These are phyloP conservation scores for Plasmodium vivax DNA, from an alignment of 169 alveolate genomes.

Conservation along the genomic window DNA sequence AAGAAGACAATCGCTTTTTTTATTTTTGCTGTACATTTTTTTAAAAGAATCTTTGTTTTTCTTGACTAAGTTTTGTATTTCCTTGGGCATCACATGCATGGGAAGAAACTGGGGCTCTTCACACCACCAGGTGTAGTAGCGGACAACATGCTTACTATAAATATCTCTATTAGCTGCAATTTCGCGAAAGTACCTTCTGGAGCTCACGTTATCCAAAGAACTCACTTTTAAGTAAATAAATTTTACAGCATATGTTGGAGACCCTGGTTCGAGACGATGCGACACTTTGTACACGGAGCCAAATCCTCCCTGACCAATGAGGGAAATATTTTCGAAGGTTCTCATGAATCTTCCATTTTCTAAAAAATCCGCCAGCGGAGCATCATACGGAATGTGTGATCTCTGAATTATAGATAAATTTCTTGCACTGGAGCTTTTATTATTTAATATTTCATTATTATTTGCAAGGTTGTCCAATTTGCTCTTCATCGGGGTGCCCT, in stretches of 20 bases:
- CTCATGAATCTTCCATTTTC: slow-evolving; percentile 90
- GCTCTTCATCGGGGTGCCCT: slow-evolving; percentile 2
- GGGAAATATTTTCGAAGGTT: slow-evolving; percentile 86
- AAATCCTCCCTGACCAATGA: slow-evolving; percentile 93
- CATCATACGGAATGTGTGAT: slow-evolving; percentile 72
- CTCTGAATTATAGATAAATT: slow-evolving; percentile 26
- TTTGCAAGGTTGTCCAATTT: slow-evolving; percentile 7
- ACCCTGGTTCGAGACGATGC: slow-evolving; percentile 91
- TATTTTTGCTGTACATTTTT: slow-evolving; percentile 7
- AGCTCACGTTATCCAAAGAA: slow-evolving; percentile 86
- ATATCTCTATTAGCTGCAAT: slow-evolving; percentile 91
- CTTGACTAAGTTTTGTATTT: slow-evolving; percentile 81
- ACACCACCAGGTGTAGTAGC: slow-evolving; percentile 95
- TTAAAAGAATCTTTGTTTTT: slow-evolving; percentile 78
- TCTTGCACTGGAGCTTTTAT: slow-evolving; percentile 42
- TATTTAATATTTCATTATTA: slow-evolving; percentile 30
- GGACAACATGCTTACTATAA: slow-evolving; percentile 90
- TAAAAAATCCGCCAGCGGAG: slow-evolving; percentile 77
- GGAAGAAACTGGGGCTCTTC: slow-evolving; percentile 93
- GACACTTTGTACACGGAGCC: slow-evolving; percentile 91
- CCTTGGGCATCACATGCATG: slow-evolving; percentile 81
- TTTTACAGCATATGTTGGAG: slow-evolving; percentile 90
- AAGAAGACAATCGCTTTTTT: slow-evolving; percentile 21
- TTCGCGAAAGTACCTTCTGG: slow-evolving; percentile 90
- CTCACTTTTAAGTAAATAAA: slow-evolving; percentile 85